A percentile compares a stretch with the other conserved stretches of the same genome.
phyloP scores from a whole-genome alignment of 1,284 basidiomycete genomes.

The Marasmius oreades region DNA sequence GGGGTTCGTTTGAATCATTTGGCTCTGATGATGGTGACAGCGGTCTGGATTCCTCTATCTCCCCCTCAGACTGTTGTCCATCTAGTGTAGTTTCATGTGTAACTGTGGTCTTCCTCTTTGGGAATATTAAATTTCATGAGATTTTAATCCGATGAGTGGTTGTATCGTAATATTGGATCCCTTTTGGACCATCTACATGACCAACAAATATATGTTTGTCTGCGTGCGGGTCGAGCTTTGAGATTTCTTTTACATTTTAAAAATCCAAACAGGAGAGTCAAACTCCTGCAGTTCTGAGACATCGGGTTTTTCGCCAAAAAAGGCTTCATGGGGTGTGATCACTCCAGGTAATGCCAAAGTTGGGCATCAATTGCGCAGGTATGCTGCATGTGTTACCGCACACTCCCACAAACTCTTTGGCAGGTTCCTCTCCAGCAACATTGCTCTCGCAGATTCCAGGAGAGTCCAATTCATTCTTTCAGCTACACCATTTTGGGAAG shows the following conservation, averaged over 20 bases:
- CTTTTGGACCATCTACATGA: neutral
- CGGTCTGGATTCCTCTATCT: neutral
- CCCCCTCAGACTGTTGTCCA: neutral
- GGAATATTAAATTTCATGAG: neutral
- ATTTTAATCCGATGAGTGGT: neutral
- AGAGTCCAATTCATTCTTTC: neutral
- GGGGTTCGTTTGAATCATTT: neutral
- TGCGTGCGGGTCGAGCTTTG: neutral
- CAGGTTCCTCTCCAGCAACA: neutral
- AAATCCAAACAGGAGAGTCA: neutral
- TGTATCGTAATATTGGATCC: neutral
- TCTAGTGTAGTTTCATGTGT: neutral
- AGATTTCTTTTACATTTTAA: neutral
- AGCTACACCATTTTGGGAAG: neutral
- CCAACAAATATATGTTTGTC: neutral
- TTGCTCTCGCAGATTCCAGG: neutral
- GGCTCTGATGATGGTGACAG: neutral
- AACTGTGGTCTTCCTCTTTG: neutral
- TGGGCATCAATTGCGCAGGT: neutral
- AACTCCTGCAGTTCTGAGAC: neutral
- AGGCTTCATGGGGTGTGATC: neutral
- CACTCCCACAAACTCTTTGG: neutral
- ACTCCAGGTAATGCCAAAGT: neutral
- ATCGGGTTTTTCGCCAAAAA: neutral
- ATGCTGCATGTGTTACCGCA: neutral